Base-by-base conservation (phyloP, 106 monocot species). In the Apostasia shenzhenica region DNA sequence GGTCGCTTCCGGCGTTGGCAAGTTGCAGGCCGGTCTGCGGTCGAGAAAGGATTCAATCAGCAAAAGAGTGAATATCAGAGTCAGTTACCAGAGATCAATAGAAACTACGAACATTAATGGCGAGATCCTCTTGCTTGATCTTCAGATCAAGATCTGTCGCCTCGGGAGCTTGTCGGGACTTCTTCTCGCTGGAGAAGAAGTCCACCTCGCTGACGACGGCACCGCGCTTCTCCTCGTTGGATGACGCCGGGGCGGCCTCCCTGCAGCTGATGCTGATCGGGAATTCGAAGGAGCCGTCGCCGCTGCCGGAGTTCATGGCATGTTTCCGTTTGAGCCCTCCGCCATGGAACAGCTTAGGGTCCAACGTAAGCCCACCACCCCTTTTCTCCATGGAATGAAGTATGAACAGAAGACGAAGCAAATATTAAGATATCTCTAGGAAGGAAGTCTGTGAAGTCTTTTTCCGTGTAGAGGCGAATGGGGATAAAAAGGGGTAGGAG, bases 131-230 rank as follows among this genome's bases (percentile, higher is more conserved):
- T 41, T 88, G 73, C 72, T 82, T 82, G 72, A 81, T 61, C 46
- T 74, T 67, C 46, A 76, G 59, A 45, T 74, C 67, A 12, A 71
- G 13, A 45, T 72, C 66, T 38, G 45, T 38, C 0, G 59, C 44
- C 1, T 41, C 11, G 8, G 45, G 12, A 11, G 66, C 42, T 1
- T 48, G 45, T 42, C 80, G 47, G 26, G n/a, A n/a, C 65, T 81
- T 78, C 61, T 86, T 84, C 71, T 89, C 89, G 41, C 67, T 57
- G 54, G 84, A 89, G 84, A 91, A 89, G 80, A 95, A 91, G 68
- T 91, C 91, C 80, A 88, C 63, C 84, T 88, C 91, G n/a, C 69
- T 64, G 42, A 78, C 55, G 6, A 13, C 43, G 11, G 67, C 78
- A 3, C n/a, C 68, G 60, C 39, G 43, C 38, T 48, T 68, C 40